Evolutionary conservation across 2,329 filamentous ascomycete species (phyloP).

Genomic region (Cercospora sp.): DNA sequence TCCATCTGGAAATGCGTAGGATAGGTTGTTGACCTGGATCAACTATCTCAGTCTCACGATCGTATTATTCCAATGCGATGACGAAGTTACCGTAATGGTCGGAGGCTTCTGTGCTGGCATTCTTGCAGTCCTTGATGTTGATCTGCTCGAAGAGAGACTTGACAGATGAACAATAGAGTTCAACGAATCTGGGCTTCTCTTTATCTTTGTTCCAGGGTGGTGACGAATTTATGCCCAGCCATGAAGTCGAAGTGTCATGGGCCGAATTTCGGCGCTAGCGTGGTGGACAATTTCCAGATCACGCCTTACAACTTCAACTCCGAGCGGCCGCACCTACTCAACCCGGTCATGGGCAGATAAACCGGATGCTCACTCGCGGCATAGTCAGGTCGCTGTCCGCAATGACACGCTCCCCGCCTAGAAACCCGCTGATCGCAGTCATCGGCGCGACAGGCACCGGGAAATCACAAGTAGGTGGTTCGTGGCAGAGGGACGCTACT

Average conservation of each 20-base stretch:
- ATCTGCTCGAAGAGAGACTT: not conserved
- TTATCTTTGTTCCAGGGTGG: not conserved
- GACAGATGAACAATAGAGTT: not conserved
- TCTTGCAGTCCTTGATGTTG: not conserved
- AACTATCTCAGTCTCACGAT: not conserved
- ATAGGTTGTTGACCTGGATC: conserved; percentile 59
- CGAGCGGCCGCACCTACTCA: not conserved
- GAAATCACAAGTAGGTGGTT: conserved; percentile 73
- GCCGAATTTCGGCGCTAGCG: conserved; percentile 7
- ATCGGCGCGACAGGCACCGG: conserved; percentile 91
- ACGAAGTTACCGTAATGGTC: conserved; percentile 64
- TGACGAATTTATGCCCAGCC: conserved; percentile 12
- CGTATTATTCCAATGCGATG: not conserved
- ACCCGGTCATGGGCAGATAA: not conserved
- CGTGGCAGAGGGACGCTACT: not conserved
- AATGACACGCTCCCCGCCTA: conserved; percentile 31
- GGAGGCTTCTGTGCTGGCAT: conserved; percentile 44
- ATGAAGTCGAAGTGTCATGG: conserved; percentile 14
- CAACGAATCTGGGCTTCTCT: not conserved
- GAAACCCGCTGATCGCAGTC: conserved; percentile 69
- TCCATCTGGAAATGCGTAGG: conserved; percentile 86
- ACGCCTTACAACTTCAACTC: conserved; percentile 12
- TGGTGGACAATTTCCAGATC: not conserved
- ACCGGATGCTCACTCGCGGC: conserved; percentile 16
- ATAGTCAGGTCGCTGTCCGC: conserved; percentile 13